Evolutionary conservation across 176 grass and related monocot genomes (phyloP).

Genomic region (Rhynchospora tenuis): DNA sequence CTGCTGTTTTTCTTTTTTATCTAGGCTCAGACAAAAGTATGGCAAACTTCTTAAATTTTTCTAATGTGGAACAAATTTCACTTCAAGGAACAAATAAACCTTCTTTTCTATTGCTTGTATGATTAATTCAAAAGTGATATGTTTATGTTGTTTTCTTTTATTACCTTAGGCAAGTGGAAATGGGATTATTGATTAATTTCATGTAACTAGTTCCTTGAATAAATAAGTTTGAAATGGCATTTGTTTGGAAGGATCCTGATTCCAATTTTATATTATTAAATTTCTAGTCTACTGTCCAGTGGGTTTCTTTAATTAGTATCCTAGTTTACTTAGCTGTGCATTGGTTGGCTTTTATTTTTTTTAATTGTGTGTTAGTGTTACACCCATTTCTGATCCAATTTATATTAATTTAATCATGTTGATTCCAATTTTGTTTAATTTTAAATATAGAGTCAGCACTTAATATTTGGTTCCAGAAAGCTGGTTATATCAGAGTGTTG

Average conservation of each 20-base stretch:
- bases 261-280: conserved; percentile 11
- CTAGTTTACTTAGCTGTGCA: not conserved
- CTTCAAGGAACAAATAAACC: not conserved
- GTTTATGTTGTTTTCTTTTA: not conserved
- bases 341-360: conserved; percentile 1
- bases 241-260: not conserved
- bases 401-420: not conserved
- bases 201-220: not conserved
- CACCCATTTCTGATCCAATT: not conserved
- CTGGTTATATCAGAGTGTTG: not conserved
- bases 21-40: not conserved
- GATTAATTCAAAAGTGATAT: not conserved
- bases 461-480: not conserved
- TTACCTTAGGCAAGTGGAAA: not conserved
- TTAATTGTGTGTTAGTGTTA: not conserved
- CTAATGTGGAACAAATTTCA: not conserved
- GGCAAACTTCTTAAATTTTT: not conserved
- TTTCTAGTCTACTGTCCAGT: not conserved
- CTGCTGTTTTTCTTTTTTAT: not conserved
- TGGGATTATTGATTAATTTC: not conserved
- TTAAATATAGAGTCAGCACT: not conserved
- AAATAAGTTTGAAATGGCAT: not conserved
- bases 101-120: not conserved
- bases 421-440: conserved; percentile 4
- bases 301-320: conserved; percentile 8